phyloP scores from a whole-genome alignment of 2,329 filamentous ascomycete genomes.

The Xylariaceae sp. region DNA sequence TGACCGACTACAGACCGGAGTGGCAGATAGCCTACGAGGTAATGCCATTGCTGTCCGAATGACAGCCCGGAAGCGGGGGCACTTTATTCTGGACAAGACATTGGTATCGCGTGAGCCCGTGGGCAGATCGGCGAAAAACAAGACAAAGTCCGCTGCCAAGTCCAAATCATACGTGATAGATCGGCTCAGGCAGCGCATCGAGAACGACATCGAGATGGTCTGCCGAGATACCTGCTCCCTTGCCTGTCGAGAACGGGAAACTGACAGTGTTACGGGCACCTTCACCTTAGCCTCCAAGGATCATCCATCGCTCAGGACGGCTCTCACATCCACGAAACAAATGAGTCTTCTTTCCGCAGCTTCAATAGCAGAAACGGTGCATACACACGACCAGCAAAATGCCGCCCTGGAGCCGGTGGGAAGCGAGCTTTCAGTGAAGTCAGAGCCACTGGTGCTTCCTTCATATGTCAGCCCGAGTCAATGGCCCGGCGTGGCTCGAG shows the following conservation, averaged over 20 bases:
- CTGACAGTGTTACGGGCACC: conserved; percentile 4
- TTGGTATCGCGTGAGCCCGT: conserved; percentile 36
- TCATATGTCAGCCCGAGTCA: conserved; percentile 15
- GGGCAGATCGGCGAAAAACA: conserved; percentile 27
- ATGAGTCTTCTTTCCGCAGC: conserved; percentile 5
- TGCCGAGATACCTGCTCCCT: conserved; percentile 48
- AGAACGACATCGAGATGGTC: conserved; percentile 43
- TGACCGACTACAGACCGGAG: conserved; percentile 46
- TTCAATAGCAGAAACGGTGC: not conserved
- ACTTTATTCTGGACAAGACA: conserved; percentile 46
- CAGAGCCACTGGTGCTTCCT: conserved; percentile 9
- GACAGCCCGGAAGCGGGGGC: conserved; percentile 47
- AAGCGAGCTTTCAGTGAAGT: conserved; percentile 5
- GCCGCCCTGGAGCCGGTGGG: conserved; percentile 5
- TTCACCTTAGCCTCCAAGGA: conserved; percentile 4
- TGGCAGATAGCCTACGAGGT: conserved; percentile 43
- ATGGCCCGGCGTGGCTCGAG: conserved; percentile 14
- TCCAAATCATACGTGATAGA: conserved; percentile 37
- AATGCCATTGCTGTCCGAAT: conserved; percentile 43
- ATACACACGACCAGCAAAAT: conserved; percentile 2
- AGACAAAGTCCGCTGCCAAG: conserved; percentile 31
- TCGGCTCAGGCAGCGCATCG: conserved; percentile 40
- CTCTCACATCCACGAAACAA: conserved; percentile 4
- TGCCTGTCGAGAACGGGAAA: conserved; percentile 27
- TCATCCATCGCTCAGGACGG: conserved; percentile 3